A percentile compares a stretch with the other conserved stretches of the same genome.
These are phyloP conservation scores for Tagetes erecta DNA, from an alignment of 129 eudicot genomes.

Conservation along the genomic window DNA sequence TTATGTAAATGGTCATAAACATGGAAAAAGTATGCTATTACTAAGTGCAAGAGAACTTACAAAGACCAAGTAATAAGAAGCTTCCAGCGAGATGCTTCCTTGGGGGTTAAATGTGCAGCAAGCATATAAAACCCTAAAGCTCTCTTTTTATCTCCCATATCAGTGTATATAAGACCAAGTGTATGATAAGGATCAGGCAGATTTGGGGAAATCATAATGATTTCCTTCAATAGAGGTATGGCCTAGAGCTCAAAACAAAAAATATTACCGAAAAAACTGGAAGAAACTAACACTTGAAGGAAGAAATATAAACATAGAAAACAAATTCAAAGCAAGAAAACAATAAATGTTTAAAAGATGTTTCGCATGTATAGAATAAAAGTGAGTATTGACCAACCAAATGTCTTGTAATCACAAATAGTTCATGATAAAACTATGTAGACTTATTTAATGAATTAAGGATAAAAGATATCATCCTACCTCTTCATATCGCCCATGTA, in stretches of 20 bases:
- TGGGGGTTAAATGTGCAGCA: constrained; percentile 74
- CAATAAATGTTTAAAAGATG: neutral
- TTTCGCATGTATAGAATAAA: neutral
- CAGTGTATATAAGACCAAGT: constrained; percentile 71
- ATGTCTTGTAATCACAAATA: neutral
- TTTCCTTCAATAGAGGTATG: constrained; percentile 59
- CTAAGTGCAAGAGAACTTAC: constrained; percentile 50
- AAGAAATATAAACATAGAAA: neutral
- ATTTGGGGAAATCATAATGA: constrained; percentile 64
- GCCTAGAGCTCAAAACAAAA: constrained; percentile 51
- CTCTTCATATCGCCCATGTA: constrained; percentile 73
- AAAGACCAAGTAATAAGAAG: constrained; percentile 61
- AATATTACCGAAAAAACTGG: constrained; percentile 13
- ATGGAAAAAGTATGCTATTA: constrained; percentile 9
- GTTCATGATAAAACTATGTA: neutral
- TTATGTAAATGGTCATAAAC: neutral
- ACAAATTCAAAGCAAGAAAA: neutral
- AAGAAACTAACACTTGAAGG: neutral
- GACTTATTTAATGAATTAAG: neutral
- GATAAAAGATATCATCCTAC: constrained; percentile 35
- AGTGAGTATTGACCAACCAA: neutral
- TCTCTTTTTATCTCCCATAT: constrained; percentile 61
- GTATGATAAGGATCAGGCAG: constrained; percentile 82
- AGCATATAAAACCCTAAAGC: constrained; percentile 72
- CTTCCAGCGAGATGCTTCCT: constrained; percentile 90